These are phyloP conservation scores for Sanghuangporus baumii DNA, from an alignment of 1,284 basidiomycete species.

Conservation along the genomic window DNA sequence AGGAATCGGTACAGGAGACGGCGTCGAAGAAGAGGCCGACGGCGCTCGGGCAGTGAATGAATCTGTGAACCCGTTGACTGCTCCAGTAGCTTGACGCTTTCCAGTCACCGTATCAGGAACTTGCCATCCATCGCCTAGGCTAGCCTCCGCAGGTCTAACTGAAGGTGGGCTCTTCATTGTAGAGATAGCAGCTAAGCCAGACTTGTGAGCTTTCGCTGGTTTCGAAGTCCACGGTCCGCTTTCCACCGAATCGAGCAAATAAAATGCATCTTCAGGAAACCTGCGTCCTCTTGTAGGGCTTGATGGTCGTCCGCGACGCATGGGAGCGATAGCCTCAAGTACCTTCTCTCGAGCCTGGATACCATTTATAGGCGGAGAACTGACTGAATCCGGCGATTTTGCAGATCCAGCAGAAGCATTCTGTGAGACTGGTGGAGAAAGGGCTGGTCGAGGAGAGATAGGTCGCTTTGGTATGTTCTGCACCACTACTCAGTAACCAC, in stretches of 20 bases:
- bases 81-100: background rate
- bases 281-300: constrained; percentile 34
- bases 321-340: constrained; percentile 69
- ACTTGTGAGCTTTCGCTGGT: constrained; percentile 18
- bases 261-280: constrained; percentile 17
- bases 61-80: constrained; percentile 22
- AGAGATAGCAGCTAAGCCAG: constrained; percentile 13
- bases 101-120: constrained; percentile 6
- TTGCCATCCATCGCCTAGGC: constrained; percentile 18
- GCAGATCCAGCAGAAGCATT: background rate
- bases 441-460: constrained; percentile 13
- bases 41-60: constrained; percentile 28
- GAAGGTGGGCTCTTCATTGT: constrained; percentile 8
- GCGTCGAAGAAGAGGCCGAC: constrained; percentile 36
- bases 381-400: background rate
- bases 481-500: constrained; percentile 20
- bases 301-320: constrained; percentile 66
- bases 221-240: constrained; percentile 11
- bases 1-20: constrained; percentile 27
- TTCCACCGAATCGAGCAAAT: constrained; percentile 3
- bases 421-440: constrained; percentile 3
- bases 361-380: constrained; percentile 37
- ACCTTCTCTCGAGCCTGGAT: constrained; percentile 67
- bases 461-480: constrained; percentile 15
- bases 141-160: background rate